Percentiles rank a stretch among this genome's conserved stretches.
phyloP scores from a whole-genome alignment of 495 filamentous ascomycete species.

The Talaromyces proteolyticus region DNA sequence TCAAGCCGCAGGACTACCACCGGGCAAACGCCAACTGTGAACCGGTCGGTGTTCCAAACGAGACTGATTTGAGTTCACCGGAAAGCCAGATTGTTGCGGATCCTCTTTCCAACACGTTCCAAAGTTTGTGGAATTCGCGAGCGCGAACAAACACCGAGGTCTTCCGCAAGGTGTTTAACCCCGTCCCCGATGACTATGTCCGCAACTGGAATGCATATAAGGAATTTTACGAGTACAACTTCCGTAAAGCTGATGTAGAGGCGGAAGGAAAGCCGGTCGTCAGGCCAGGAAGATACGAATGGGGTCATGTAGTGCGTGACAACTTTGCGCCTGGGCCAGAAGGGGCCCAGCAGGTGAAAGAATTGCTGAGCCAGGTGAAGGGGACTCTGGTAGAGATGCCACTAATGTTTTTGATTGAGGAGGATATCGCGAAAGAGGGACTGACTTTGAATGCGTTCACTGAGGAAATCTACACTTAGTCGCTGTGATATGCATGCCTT shows the following conservation, averaged over 20 bases:
- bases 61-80: conserved; percentile 73
- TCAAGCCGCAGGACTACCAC: conserved; percentile 64
- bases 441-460: conserved; percentile 74
- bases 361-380: conserved; percentile 63
- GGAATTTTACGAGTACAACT: conserved; percentile 72
- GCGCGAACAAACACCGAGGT: conserved; percentile 79
- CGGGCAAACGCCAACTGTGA: conserved; percentile 65
- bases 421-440: conserved; percentile 85
- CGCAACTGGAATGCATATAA: conserved; percentile 84
- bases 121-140: conserved; percentile 64
- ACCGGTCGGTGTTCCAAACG: conserved; percentile 66
- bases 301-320: conserved; percentile 81
- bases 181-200: conserved; percentile 76
- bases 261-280: conserved; percentile 28
- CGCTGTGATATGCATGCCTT: too few species aligned
- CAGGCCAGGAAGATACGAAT: conserved; percentile 49
- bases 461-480: conserved; percentile 75
- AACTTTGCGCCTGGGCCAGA: conserved; percentile 62
- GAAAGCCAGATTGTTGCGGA: conserved; percentile 74
- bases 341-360: conserved; percentile 73
- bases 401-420: conserved; percentile 76
- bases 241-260: conserved; percentile 48
- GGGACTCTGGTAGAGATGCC: conserved; percentile 92
- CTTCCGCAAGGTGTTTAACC: conserved; percentile 81
- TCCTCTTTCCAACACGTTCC: conserved; percentile 62